A percentile compares a stretch with the other conserved stretches of the same genome.
These are phyloP conservation scores for Nitzschia sp. DNA, from an alignment of 108 stramenopile species.

Conservation along the genomic window DNA sequence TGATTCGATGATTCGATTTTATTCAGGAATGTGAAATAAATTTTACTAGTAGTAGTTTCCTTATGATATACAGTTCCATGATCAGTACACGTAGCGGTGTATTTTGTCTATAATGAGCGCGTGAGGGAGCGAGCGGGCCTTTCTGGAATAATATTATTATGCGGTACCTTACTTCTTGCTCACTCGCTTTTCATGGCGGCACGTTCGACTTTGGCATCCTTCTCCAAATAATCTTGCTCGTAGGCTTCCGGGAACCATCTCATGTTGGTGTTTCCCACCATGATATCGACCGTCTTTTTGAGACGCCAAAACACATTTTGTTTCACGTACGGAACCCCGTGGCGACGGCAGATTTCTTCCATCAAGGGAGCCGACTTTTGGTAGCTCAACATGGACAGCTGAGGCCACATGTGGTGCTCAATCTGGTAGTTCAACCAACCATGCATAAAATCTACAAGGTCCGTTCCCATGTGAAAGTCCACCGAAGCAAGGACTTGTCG, in stretches of 20 bases:
- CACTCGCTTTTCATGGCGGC: constrained; percentile 6
- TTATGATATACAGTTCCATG: neutral
- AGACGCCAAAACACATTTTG: constrained; percentile 54
- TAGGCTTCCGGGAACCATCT: constrained; percentile 51
- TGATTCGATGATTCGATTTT: neutral
- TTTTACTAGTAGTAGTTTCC: neutral
- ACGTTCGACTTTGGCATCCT: constrained; percentile 15
- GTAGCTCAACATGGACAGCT: constrained; percentile 62
- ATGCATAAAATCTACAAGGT: constrained; percentile 63
- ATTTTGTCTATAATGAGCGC: no score
- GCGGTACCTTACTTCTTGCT: no score
- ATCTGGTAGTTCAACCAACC: constrained; percentile 79
- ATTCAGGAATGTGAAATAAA: neutral
- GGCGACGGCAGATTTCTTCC: constrained; percentile 47
- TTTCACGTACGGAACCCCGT: constrained; percentile 64
- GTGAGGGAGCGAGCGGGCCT: no score
- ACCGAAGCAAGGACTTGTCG: constrained; percentile 64
- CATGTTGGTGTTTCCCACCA: constrained; percentile 65
- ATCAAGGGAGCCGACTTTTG: constrained; percentile 55
- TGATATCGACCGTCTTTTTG: constrained; percentile 67
- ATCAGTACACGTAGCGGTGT: no score
- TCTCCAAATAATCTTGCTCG: constrained; percentile 32
- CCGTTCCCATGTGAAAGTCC: constrained; percentile 54
- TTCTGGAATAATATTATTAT: no score
- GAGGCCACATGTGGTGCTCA: constrained; percentile 76